phyloP scores from a whole-genome alignment of 352 stramenopile species.

The Salisapilia sapeloensis region DNA sequence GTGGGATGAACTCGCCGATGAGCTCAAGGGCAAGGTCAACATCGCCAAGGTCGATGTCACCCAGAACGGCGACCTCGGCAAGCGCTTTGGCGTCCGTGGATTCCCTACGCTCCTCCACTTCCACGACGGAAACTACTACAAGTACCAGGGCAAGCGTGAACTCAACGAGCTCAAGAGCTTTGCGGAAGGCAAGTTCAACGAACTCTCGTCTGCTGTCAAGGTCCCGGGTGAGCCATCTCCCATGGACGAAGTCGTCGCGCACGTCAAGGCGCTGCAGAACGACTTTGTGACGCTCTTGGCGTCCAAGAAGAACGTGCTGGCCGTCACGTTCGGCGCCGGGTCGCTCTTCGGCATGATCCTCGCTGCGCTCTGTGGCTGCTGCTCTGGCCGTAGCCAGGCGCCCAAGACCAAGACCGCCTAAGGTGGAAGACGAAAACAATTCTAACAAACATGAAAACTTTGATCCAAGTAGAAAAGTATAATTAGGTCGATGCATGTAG shows the following conservation, averaged over 20 bases:
- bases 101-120: constrained; percentile 71
- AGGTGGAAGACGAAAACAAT: constrained; percentile 1
- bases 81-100: constrained; percentile 71
- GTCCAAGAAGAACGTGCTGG: constrained; percentile 73
- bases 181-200: constrained; percentile 42
- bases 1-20: constrained; percentile 66
- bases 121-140: constrained; percentile 61
- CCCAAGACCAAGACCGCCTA: constrained; percentile 45
- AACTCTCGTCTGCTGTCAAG: constrained; percentile 7
- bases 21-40: constrained; percentile 76
- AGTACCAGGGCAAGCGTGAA: constrained; percentile 42
- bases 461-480: not conserved
- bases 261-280: constrained; percentile 26
- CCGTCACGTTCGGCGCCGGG: constrained; percentile 52
- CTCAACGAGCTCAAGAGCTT: constrained; percentile 40
- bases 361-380: constrained; percentile 53
- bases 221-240: constrained; percentile 16
- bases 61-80: constrained; percentile 44
- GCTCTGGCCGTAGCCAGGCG: constrained; percentile 20
- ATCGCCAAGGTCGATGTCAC: constrained; percentile 84
- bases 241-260: constrained; percentile 15
- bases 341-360: constrained; percentile 47
- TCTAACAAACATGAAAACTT: constrained; percentile 1
- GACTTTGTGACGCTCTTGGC: constrained; percentile 50
- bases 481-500: constrained; percentile 5